Conservation (phyloP, 306 rosid genomes). For the Rubus idaeus region DNA sequence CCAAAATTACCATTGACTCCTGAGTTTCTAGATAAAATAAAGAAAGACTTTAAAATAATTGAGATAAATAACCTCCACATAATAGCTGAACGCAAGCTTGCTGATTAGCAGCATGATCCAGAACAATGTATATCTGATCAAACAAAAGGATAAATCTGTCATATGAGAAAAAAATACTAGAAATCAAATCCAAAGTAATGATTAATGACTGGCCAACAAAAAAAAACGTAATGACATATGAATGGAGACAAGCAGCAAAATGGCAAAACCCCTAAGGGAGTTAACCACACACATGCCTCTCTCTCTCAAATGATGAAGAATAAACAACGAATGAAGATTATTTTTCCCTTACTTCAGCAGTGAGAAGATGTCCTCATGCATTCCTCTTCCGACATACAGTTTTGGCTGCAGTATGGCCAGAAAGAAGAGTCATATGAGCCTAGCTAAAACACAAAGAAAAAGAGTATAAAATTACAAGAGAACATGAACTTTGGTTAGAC, state of each 20-base stretch:
- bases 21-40: not conserved
- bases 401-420: conserved; percentile 74
- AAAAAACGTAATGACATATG: not conserved
- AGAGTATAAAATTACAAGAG: conserved; percentile 6
- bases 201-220: not conserved
- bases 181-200: conserved; percentile 13
- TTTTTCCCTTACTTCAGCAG: conserved; percentile 67
- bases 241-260: conserved; percentile 6
- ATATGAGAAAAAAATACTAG: conserved; percentile 13
- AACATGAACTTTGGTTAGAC: conserved; percentile 14
- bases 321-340: not conserved
- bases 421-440: conserved; percentile 19
- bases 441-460: conserved; percentile 13
- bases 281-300: not conserved
- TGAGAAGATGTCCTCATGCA: conserved; percentile 82
- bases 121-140: conserved; percentile 81
- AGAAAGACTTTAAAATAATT: not conserved
- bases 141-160: conserved; percentile 26
- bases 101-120: conserved; percentile 91
- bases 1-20: not conserved
- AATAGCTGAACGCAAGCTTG: conserved; percentile 96
- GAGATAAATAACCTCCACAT: conserved; percentile 74
- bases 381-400: conserved; percentile 84
- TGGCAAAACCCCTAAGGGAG: not conserved
- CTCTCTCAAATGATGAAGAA: conserved; percentile 12